Base-by-base conservation (phyloP, 345 rosid species). In the Nephelium lappaceum region DNA sequence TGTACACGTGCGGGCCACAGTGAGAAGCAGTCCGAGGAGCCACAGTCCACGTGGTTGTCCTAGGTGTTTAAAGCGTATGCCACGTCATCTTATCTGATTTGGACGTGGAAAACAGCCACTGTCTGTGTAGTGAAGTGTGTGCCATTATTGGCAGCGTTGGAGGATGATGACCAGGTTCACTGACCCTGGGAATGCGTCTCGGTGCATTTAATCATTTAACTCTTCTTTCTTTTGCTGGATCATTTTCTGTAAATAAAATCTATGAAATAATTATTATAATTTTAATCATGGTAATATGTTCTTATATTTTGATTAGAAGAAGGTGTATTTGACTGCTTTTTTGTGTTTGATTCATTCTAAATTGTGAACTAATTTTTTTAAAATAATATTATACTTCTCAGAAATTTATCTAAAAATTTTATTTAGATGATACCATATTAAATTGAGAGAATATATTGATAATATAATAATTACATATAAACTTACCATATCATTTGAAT, bases 91-190 rank as follows among this genome's bases (percentile, higher is more conserved):
- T 8, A 6, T 31, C 39, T 4, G 31, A 25, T 64, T 24, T 58
- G 76, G 79, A 80, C 31, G 81, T 74, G 83, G 73, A 80, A 65
- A 85, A 60, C 61, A 0, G 62, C 38, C 65, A 74, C 74, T 6
- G 23, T 41, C 10, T 7, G n/a, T 14, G 0, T 4, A 3, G 6
- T n/a, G 55, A 5, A 51, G 7, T 12, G 27, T 25, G 5, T 6
- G 18, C 8, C 11, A 41, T 31, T 39, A 64, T 27, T 51, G 39
- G 24, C 10, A 45, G 1, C 0, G 36, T 64, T 47, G 38, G 4
- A 55, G 16, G 45, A n/a, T n/a, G 6, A 63, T 73, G 79, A 41
- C 84, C 79, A 67, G 78, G 57, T 86, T 49, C 86, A 71, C 19
- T 77, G 86, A 83, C 77, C 19, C 43, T 60, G 24, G 15, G 0